Base-by-base conservation (phyloP, 768 basidiomycete species). In the Trametes cinnabarina region DNA sequence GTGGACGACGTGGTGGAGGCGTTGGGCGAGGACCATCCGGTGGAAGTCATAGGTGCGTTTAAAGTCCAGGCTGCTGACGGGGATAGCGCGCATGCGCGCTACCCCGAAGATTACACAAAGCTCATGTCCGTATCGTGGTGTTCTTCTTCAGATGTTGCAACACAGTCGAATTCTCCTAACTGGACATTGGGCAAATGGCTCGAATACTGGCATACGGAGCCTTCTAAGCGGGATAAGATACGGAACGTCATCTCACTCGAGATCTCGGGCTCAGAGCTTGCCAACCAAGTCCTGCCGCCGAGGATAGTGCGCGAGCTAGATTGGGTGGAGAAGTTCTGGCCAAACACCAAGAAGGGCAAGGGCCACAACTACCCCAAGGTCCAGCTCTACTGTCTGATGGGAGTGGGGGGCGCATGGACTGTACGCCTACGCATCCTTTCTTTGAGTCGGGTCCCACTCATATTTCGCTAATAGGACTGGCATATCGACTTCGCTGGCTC, bases 261-360 rank as follows among this genome's bases (percentile, higher is more conserved):
- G 71, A 87, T 98, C 23, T 92, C 92, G 2, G 92, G 91, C 7
- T 94, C 92, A 3, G 76, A 82, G 49, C 78, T 98, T 7, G 88
- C 87, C 9, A 83, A 90, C 63, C 79, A 81, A 69, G 85, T 99
- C 22, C 73, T 85, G 3, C 94, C 94, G 3, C 96, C 96, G 2
- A 82, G 83, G 59, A 71, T 98, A 22, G 90, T 92, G 35, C 80
- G 90, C 51, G 92, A 98, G 55, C 71, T 98, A 63, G 97, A 98
- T 66, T 99, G 96, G 96, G 96, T 98, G 6, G 94, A 97, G 69
- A 90, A 88, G 59, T 92, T 87, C 71, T 99, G 96, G 96, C 94
- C 94, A 0, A 80, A 79, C 55, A 84, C 84, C 46, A 82, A 84
- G 65, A 88, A 85, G 70, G 69, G 77, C 58, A 84, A 84, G 64